Percentiles rank a stretch among this genome's conserved stretches.
Evolutionary conservation across 108 stramenopile genomes (phyloP).

Genomic region (Cylindrotheca fusiformis): DNA sequence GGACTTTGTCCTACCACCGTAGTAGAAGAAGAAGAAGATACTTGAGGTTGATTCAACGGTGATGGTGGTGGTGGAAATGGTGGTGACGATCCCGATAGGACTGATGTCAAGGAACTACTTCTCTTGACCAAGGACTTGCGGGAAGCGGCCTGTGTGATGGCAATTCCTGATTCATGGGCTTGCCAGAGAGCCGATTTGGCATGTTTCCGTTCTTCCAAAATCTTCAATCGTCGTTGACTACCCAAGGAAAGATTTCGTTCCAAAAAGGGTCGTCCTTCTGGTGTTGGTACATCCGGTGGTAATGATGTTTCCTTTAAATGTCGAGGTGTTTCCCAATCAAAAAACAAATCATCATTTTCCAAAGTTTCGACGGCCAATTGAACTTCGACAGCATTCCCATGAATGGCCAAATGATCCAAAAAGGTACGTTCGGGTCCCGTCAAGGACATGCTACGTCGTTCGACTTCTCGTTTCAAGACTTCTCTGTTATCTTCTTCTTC

Average conservation of each 20-base stretch:
- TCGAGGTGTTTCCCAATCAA: constrained; percentile 22
- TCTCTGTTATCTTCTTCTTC: too few species aligned
- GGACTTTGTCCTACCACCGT: too few species aligned
- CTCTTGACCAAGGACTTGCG: constrained; percentile 23
- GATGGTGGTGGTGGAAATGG: too few species aligned
- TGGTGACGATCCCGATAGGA: too few species aligned
- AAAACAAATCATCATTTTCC: constrained; percentile 43
- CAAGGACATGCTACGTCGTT: constrained; percentile 25
- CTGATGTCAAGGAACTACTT: not conserved
- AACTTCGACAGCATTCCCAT: constrained; percentile 39
- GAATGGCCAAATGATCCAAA: constrained; percentile 29
- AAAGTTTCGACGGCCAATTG: constrained; percentile 33
- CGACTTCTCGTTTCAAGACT: constrained; percentile 18
- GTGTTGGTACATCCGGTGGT: not conserved
- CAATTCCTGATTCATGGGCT: constrained; percentile 51
- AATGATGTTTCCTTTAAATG: constrained; percentile 5
- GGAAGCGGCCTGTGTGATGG: constrained; percentile 21
- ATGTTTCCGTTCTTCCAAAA: constrained; percentile 31
- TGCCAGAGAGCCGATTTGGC: constrained; percentile 28
- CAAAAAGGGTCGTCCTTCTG: not conserved
- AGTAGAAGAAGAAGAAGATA: too few species aligned
- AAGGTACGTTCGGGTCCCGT: constrained; percentile 30
- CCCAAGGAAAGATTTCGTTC: constrained; percentile 11
- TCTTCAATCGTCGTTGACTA: constrained; percentile 24
- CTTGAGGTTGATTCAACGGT: too few species aligned